Percentiles rank a stretch among this genome's conserved stretches.
phyloP scores from a whole-genome alignment of 768 basidiomycete species.

The Tylopilus rubrobrunneus region DNA sequence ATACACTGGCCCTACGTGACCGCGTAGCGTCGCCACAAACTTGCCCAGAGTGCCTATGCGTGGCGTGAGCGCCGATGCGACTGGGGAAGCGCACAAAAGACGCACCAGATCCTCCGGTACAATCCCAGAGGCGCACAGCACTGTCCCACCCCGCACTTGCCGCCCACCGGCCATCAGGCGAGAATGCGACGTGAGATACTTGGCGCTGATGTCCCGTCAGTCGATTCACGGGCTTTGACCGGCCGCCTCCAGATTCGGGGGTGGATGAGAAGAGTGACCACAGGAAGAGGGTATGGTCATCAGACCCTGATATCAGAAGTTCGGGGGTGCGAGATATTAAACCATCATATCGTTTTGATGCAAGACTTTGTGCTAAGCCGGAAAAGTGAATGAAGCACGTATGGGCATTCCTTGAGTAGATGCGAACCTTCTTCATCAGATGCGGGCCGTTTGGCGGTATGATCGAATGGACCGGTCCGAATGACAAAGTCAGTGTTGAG shows the following conservation, averaged over 20 bases:
- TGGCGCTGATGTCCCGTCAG: slow-evolving; percentile 95
- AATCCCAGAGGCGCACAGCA: slow-evolving; percentile 90
- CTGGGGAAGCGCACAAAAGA: neutral
- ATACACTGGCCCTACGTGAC: slow-evolving; percentile 94
- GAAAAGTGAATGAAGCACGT: neutral
- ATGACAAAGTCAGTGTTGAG: slow-evolving; percentile 94
- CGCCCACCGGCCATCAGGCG: slow-evolving; percentile 88
- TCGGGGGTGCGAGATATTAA: slow-evolving; percentile 66
- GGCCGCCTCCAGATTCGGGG: slow-evolving; percentile 35
- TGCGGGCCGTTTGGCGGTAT: slow-evolving; percentile 71
- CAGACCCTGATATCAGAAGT: slow-evolving; percentile 90
- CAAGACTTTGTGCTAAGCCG: slow-evolving; percentile 66
- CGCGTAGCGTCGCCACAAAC: slow-evolving; percentile 86
- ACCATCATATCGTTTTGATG: slow-evolving; percentile 72
- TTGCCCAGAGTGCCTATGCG: slow-evolving; percentile 60
- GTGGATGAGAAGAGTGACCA: slow-evolving; percentile 76
- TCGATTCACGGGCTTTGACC: slow-evolving; percentile 68
- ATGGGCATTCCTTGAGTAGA: neutral
- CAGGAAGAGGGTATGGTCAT: slow-evolving; percentile 96
- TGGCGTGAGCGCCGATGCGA: neutral
- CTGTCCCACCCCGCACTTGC: slow-evolving; percentile 91
- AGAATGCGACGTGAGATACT: slow-evolving; percentile 90
- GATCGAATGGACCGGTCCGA: slow-evolving; percentile 93
- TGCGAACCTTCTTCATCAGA: slow-evolving; percentile 80
- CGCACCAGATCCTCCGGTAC: slow-evolving; percentile 45